Conservation (phyloP, 768 basidiomycete genomes). For the Podaxis rugospora region DNA sequence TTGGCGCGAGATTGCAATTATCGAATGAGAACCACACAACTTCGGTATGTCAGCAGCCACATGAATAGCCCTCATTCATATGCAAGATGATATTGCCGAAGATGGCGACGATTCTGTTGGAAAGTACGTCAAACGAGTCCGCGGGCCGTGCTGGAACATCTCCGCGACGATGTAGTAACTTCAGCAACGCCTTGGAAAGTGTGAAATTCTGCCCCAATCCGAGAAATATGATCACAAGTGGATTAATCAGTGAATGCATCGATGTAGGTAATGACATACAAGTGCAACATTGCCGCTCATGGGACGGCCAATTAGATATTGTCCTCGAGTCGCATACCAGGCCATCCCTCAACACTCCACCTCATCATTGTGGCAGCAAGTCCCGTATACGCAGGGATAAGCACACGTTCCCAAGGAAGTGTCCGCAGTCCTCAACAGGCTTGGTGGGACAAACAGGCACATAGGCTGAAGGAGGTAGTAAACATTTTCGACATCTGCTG, state of each 20-base stretch:
- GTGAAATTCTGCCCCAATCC: constrained; percentile 38
- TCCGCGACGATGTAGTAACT: constrained; percentile 38
- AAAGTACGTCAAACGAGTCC: constrained; percentile 4
- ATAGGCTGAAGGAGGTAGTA: constrained; percentile 10
- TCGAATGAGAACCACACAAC: constrained; percentile 20
- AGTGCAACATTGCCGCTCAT: not conserved
- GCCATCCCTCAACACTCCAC: constrained; percentile 4
- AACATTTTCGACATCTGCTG: constrained; percentile 3
- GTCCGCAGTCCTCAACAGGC: constrained; percentile 1
- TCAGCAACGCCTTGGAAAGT: constrained; percentile 32
- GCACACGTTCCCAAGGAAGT: constrained; percentile 1
- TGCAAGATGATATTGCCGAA: constrained; percentile 4
- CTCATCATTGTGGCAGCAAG: constrained; percentile 13
- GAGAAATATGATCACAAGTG: constrained; percentile 40
- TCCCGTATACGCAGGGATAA: not conserved
- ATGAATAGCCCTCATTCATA: not conserved
- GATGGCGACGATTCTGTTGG: constrained; percentile 10
- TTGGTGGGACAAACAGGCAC: constrained; percentile 10
- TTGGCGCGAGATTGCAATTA: constrained; percentile 17
- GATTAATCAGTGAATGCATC: constrained; percentile 37
- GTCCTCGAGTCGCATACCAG: constrained; percentile 5
- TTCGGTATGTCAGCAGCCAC: constrained; percentile 29
- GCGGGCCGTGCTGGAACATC: constrained; percentile 11
- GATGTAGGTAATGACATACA: constrained; percentile 32
- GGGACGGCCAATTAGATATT: not conserved